Base-by-base conservation (phyloP, 2,329 filamentous ascomycete genomes). In the Achaetomium macrosporum region DNA sequence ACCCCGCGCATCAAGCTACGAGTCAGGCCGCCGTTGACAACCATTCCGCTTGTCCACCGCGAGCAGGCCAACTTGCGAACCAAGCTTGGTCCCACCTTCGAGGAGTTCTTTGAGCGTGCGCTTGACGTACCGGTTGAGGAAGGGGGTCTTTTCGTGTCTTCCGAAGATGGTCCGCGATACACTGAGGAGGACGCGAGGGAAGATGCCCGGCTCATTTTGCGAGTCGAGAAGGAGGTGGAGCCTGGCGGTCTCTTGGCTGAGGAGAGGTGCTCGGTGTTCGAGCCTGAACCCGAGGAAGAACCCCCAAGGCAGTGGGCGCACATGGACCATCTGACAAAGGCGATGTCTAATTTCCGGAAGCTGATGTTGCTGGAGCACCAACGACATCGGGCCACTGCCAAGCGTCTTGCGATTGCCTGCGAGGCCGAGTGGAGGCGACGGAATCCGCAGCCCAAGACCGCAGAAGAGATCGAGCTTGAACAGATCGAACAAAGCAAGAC, bases 251-350 rank as follows among this genome's bases (percentile, higher is more conserved):
- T 90, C 4, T 75, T 96, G 29, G 90, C 86, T 47, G 73, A 77
- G 50, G 82, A 83, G 55, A 76, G 78, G 55, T 92, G 88, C 65
- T 85, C 84, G 2, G 72, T 85, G 20, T 93, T 88, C 61, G 77
- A 84, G 16, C 87, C 88, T 0, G 88, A 93, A 57, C 75, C 82
- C 12, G 74, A 73, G 55, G 84, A 88, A 52, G 87, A 95, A 62
- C 88, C 88, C 0, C 80, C 83, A 0, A 78, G 80, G 48, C 89
- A 93, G 63, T 97, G 89, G 75, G 84, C 87, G n/a, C 90, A 95
- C 61, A 80, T 83, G 64, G 91, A 97, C 64, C 88, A 97, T 65
- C 77, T 97, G 49, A 76, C 87, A 42, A 84, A 85, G 43, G 91
- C 95, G 56, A 85, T 87, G 54, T 66, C 85, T 12, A 86, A 91